phyloP scores from a whole-genome alignment of 129 eudicot genomes.

The Silybum marianum region DNA sequence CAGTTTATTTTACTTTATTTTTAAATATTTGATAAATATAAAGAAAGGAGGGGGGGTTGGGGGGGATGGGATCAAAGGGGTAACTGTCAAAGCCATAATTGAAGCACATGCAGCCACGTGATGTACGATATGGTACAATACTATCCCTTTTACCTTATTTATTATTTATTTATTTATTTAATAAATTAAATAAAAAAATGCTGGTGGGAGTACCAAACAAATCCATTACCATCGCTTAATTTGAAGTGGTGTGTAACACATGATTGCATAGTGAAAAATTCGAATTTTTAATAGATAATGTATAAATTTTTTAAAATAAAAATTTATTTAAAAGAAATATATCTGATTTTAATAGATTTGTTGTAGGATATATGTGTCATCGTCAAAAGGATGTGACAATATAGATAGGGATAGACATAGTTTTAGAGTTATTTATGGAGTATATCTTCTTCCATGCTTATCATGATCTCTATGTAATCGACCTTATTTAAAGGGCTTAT shows the following conservation, averaged over 20 bases:
- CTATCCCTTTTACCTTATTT: neutral
- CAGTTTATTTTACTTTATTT: neutral
- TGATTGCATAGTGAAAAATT: too few species aligned
- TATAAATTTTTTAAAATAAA: too few species aligned
- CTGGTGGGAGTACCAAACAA: neutral
- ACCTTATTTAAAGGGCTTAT: too few species aligned
- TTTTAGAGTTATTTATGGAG: too few species aligned
- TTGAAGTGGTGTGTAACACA: too few species aligned
- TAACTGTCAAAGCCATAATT: conserved; percentile 37
- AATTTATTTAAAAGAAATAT: too few species aligned
- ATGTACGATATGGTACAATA: conserved; percentile 46
- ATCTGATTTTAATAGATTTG: too few species aligned
- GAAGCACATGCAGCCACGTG: conserved; percentile 49
- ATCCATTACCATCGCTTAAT: neutral
- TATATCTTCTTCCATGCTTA: too few species aligned
- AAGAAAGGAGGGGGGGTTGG: neutral
- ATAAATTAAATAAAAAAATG: neutral
- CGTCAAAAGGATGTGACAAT: too few species aligned
- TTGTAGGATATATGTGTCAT: too few species aligned
- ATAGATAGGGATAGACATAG: too few species aligned
- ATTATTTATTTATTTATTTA: neutral
- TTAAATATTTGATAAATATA: neutral
- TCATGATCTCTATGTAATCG: too few species aligned
- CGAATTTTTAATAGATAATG: neutral
- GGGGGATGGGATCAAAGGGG: conserved; percentile 21